Base-by-base conservation (phyloP, 2,329 filamentous ascomycete genomes). In the Gaeumannomyces sp. region DNA sequence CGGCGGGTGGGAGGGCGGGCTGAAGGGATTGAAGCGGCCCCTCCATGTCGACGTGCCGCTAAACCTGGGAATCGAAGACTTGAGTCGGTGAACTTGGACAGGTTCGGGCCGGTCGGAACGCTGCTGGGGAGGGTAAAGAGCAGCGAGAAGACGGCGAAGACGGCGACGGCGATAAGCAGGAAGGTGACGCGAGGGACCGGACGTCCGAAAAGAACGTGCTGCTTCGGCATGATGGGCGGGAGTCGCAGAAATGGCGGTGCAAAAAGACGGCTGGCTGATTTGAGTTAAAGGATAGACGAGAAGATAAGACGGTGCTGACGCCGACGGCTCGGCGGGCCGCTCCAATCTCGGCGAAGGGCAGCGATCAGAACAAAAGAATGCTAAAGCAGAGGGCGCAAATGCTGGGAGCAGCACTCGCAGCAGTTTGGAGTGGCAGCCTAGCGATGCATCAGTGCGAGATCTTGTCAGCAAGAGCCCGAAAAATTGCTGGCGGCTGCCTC, bases 1-100 rank as follows among this genome's bases (percentile, higher is more conserved):
- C 25, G 90, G 90, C 67, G 87, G 84, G 74, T 96, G 92, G 14
- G 87, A 83, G 27, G 87, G 84, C 57, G 85, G 84, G 57, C 84
- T 83, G 75, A 94, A 93, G 0, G 88, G 89, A 69, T 89, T 89
- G 69, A 84, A 76, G 27, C 79, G 78, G 70, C 76, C 84, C 71
- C 79, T 83, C 71, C 67, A 80, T 72, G 67, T 68, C 38, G 64
- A 66, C 62, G 80, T 79, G 35, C 79, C 68, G 62, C 62, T 53
- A 45, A 79, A 77, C 68, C 79, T 80, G 28, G 81, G 80, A 33
- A 85, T 76, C 19, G 81, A 78, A 61, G 81, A 76, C 67, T 81
- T 83, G 72, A 79, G 68, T 84, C 80, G 69, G 80, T 76, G 60
- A 79, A 79, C 67, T 78, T 77, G 62, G 79, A 80, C n/a, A 84